Evolutionary conservation across 2,329 filamentous ascomycete species (phyloP).

Genomic region (Alternaria dauci): DNA sequence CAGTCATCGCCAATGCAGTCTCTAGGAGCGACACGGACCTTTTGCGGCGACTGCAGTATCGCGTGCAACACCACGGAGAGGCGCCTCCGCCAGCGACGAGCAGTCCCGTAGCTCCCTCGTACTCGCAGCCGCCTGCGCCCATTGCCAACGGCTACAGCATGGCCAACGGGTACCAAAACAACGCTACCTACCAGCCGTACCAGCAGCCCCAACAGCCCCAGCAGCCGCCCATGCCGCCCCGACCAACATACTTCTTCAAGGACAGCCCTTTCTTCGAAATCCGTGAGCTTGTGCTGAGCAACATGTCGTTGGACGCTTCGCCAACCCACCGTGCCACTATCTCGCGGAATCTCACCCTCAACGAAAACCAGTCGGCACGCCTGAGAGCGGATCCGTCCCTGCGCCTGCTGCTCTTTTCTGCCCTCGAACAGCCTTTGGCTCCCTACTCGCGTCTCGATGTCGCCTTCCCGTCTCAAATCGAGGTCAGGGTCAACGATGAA

Average conservation of each 20-base stretch:
- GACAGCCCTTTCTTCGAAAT: constrained; percentile 86
- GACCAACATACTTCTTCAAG: constrained; percentile 66
- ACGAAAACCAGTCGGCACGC: constrained; percentile 62
- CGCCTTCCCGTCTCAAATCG: constrained; percentile 89
- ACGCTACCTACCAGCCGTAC: constrained; percentile 19
- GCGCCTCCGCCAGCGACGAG: constrained; percentile 39
- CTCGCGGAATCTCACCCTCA: constrained; percentile 66
- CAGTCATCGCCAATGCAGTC: constrained; percentile 53
- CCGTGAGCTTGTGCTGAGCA: constrained; percentile 68
- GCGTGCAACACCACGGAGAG: constrained; percentile 53
- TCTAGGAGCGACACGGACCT: constrained; percentile 43
- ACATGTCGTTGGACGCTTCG: constrained; percentile 73
- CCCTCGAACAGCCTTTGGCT: constrained; percentile 61
- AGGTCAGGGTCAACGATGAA: constrained; percentile 87
- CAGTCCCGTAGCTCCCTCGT: constrained; percentile 29
- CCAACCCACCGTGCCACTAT: constrained; percentile 67
- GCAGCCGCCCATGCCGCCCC: constrained; percentile 22
- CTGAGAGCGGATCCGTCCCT: constrained; percentile 69
- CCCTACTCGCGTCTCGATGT: constrained; percentile 66
- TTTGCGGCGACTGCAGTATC: constrained; percentile 52
- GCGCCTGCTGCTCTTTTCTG: constrained; percentile 85
- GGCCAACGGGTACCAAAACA: constrained; percentile 30
- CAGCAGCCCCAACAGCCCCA: constrained; percentile 30
- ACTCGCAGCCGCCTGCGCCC: constrained; percentile 28
- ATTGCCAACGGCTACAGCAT: constrained; percentile 33